phyloP scores from a whole-genome alignment of 805 yeast species.

The Pichia sporocuriosa region DNA sequence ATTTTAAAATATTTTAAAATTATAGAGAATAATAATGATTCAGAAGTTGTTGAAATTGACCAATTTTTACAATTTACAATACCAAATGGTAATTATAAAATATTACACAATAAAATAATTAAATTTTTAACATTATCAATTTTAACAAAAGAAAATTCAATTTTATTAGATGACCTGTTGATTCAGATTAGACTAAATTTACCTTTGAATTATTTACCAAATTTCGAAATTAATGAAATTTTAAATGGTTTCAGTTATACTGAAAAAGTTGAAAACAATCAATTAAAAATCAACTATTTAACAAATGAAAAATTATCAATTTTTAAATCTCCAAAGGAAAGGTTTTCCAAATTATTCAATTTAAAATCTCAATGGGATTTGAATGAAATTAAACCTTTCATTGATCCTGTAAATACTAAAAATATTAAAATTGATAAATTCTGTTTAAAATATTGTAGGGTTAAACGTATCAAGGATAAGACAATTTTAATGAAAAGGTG shows the following conservation, averaged over 20 bases:
- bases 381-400: conserved; percentile 56
- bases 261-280: conserved; percentile 14
- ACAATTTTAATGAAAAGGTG: background rate
- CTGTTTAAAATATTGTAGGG: conserved; percentile 56
- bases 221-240: conserved; percentile 49
- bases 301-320: conserved; percentile 33
- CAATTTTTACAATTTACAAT: background rate
- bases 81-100: background rate
- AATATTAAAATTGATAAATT: conserved; percentile 47
- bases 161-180: conserved; percentile 44
- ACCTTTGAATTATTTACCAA: conserved; percentile 47
- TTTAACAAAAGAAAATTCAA: conserved; percentile 5
- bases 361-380: conserved; percentile 54
- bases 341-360: conserved; percentile 49
- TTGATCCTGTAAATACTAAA: conserved; percentile 45
- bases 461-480: conserved; percentile 27
- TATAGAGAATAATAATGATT: background rate
- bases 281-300: background rate
- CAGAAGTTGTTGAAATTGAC: background rate
- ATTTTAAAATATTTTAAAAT: background rate
- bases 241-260: conserved; percentile 31
- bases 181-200: conserved; percentile 56
- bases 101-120: conserved; percentile 17
- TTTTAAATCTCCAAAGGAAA: conserved; percentile 32
- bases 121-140: conserved; percentile 12